Percentiles rank a stretch among this genome's conserved stretches.
Evolutionary conservation across 148 eudicot species (phyloP).

Genomic region (Rhododendron kiyosumense): DNA sequence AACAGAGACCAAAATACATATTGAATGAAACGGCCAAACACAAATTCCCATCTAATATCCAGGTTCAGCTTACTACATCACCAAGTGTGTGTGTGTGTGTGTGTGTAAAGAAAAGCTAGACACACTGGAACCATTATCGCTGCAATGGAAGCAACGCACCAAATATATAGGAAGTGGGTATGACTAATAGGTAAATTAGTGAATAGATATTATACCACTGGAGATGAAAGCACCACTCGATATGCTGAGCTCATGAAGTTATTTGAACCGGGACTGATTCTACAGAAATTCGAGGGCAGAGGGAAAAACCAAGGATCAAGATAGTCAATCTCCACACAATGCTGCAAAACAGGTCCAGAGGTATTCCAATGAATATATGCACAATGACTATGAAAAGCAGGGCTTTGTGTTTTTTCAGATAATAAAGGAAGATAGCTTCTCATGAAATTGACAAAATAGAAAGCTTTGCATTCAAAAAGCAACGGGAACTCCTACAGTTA

Average conservation of each 20-base stretch:
- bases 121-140: not conserved
- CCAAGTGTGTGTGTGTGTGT: not conserved
- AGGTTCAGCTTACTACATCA: conserved; percentile 1
- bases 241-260: conserved; percentile 59
- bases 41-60: not conserved
- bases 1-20: not conserved
- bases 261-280: conserved; percentile 76
- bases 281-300: conserved; percentile 56
- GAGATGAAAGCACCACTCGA: conserved; percentile 82
- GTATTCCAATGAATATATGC: not conserved
- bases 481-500: no score
- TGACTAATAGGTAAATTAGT: conserved; percentile 6
- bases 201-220: conserved; percentile 59
- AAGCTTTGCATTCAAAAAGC: no score
- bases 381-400: not conserved
- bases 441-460: no score
- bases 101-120: not conserved
- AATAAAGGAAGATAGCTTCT: no score
- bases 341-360: conserved; percentile 36
- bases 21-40: not conserved
- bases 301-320: conserved; percentile 84
- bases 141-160: not conserved
- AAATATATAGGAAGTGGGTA: not conserved
- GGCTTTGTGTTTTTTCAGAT: not conserved
- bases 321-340: conserved; percentile 44